Conservation (phyloP, 1,284 basidiomycete species). For the Takashimella koratensis region DNA sequence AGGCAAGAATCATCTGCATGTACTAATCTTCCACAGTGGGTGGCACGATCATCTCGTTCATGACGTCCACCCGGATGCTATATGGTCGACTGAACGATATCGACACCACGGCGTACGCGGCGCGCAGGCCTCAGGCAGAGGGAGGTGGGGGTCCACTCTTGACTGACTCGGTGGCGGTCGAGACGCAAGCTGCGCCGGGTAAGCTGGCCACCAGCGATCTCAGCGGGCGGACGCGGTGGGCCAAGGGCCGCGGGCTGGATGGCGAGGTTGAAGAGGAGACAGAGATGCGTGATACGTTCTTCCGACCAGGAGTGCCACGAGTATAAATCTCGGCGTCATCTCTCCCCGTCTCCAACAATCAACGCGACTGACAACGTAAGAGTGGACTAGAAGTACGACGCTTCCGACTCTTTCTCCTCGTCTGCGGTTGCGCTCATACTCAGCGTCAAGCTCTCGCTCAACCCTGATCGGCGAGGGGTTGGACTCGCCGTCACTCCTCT, state of each 20-base stretch:
- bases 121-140: neutral
- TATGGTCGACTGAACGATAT: neutral
- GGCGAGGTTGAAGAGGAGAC: slow-evolving; percentile 32
- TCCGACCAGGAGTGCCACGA: slow-evolving; percentile 29
- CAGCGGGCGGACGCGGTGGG: slow-evolving; percentile 21
- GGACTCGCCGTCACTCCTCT: neutral
- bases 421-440: neutral
- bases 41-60: neutral
- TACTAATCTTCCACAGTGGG: neutral
- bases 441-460: neutral
- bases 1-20: too few relatives aligned
- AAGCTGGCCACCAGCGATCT: slow-evolving; percentile 12
- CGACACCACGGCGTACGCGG: neutral
- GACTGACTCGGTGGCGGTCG: neutral
- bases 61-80: neutral
- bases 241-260: slow-evolving; percentile 28
- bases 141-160: neutral
- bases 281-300: slow-evolving; percentile 37
- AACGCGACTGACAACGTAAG: neutral
- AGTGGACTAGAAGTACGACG: neutral
- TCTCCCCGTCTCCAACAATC: neutral
- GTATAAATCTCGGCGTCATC: neutral
- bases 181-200: neutral
- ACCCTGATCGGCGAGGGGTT: neutral
- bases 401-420: neutral